Evolutionary conservation across 805 yeast species (phyloP), one percentile per base, ranked within the genome.

Genomic region (Priceomyces carsonii): DNA sequence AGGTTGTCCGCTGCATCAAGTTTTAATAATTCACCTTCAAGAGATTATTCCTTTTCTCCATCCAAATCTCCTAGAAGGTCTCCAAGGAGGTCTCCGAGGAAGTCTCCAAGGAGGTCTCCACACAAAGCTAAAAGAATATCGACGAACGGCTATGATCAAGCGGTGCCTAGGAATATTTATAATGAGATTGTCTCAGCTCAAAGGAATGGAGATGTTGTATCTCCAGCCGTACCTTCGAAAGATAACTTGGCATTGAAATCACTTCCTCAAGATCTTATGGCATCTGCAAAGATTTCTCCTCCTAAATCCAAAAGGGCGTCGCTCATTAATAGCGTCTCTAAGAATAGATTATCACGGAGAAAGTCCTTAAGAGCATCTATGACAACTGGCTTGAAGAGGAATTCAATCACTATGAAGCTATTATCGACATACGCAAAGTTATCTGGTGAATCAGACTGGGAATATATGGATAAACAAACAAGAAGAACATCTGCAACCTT

Each of bases 401-500:
- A 82, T 42, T 82, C 90, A 1, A 78, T 84, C 28, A 83, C 91
- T 0, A 68, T 86, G 26, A 83, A 80, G 50, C 57, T 84, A 42
- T 71, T 84, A 40, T 75, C 88, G 1, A 79, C 88, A 0, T 84
- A 84, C 57, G 87, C 91, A 21, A 82, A 79, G 52, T 61, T 84
- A 41, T 72, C 86, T 3, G 71, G 71, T 29, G 82, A 79, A 38
- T 69, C 74, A 26, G 84, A 79, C 41, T 77, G 86, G 79, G 84
- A 79, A 48, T 75, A 75, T 47, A 75, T 82, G 58, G 85, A 82
- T 48, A 79, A 75, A 49, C 86, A 80, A 54, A 80, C 88, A 5
- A 82, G 77, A 59, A 71, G 93, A 58, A 82, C 90, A 2, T 79
- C 86, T 23, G 80, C 86, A 10, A 85, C 84, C 43, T 84, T 84